These are phyloP conservation scores for Cryphonectria carpinicola DNA, from an alignment of 2,329 filamentous ascomycete species.

Conservation along the genomic window DNA sequence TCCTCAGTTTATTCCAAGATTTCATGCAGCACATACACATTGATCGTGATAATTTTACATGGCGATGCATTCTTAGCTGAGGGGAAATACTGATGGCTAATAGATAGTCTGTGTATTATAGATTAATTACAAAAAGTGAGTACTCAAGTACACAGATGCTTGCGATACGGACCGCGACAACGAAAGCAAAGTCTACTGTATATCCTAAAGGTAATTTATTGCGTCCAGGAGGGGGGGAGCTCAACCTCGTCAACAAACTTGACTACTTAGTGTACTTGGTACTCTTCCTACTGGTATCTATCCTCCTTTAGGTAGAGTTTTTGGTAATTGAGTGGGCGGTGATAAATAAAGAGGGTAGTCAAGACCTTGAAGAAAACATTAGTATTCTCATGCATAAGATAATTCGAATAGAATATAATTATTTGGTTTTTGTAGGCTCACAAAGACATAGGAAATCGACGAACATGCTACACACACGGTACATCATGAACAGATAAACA, in stretches of 20 bases:
- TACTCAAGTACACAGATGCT: background rate
- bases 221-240: background rate
- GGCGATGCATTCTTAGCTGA: background rate
- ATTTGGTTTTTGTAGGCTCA: too few relatives aligned
- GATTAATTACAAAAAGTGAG: background rate
- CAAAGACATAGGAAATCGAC: too few relatives aligned
- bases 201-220: background rate
- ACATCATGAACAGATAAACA: too few relatives aligned
- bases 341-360: background rate
- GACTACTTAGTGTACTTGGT: background rate
- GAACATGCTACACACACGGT: too few relatives aligned
- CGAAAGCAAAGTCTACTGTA: too few relatives aligned
- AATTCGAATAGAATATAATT: too few relatives aligned
- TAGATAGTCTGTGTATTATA: background rate
- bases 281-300: background rate
- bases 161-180: background rate
- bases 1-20: background rate
- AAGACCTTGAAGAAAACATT: background rate
- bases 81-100: background rate
- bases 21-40: background rate
- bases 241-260: background rate
- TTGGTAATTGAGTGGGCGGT: background rate
- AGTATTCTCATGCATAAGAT: too few relatives aligned
- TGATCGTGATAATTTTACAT: background rate
- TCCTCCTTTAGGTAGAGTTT: background rate